Base-by-base conservation (phyloP, 148 eudicot species). In the Limonium bicolor region DNA sequence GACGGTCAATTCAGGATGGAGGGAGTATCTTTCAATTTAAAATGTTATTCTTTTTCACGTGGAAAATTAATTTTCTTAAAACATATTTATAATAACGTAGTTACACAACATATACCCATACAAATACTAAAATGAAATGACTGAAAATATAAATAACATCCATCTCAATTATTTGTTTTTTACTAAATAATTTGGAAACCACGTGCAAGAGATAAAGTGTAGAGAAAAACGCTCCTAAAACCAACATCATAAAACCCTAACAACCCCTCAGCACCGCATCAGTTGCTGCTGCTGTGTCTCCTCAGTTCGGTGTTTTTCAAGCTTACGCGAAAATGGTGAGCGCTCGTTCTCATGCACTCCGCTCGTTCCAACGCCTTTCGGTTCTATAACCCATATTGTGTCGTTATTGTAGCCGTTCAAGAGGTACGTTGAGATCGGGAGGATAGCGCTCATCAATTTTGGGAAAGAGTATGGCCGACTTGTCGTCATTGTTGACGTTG, bases 381-480 rank as follows among this genome's bases (percentile, higher is more conserved):
- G 42, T 24, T 38, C 45, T 24, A 42, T 13, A 1, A 1, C 26
- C 8, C 15, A 2, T 6, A 31, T 11, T 23, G 9, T 0, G 1
- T 42, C 18, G 23, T 25, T 36, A 20, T 16, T 33, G 6, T 46
- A 74, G 80, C 80, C 80, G 54, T 74, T 74, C 69, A 70, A 65
- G 67, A 65, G 75, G 39, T 70, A 65, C 59, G 70, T 70, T 7
- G 75, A 65, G 71, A 55, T 65, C 61, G 75, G 75, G 41, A 65
- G 75, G 25, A 67, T 70, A 17, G 75, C 54, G 7, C 61, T 70
- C 2, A 62, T 65, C 27, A 70, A 70, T 61, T 70, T 64, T 4
- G 75, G 75, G 2, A 70, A 70, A 27, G 75, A 70, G 8, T 70
- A 65, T 4, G 75, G 75, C 6, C 61, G 60, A 7, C 75, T 70